A percentile compares a stretch with the other conserved stretches of the same genome.
phyloP scores from a whole-genome alignment of 805 yeast genomes.

The Monosporozyma aquatica region DNA sequence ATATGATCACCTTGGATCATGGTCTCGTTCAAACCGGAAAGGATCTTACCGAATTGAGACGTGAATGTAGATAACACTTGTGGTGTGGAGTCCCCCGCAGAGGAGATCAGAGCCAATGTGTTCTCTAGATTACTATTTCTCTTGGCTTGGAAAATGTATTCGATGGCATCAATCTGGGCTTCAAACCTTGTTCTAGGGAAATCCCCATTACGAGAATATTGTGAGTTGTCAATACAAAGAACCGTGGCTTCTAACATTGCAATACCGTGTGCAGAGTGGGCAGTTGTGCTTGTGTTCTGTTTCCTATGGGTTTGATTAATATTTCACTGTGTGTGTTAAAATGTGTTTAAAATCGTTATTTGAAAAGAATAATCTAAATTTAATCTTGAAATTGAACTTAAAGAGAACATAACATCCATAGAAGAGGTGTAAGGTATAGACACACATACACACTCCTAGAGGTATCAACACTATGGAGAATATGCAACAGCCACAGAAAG shows the following conservation, averaged over 20 bases:
- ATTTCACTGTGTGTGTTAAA: no score
- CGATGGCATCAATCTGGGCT: conserved; percentile 87
- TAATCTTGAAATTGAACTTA: no score
- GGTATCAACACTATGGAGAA: no score
- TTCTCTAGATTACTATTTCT: conserved; percentile 86
- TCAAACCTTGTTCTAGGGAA: conserved; percentile 80
- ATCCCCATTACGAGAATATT: conserved; percentile 93
- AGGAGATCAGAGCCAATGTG: conserved; percentile 83
- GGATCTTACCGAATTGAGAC: conserved; percentile 73
- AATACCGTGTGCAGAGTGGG: no score
- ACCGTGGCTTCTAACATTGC: conserved; percentile 80
- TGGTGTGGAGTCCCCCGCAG: conserved; percentile 72
- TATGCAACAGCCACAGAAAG: not conserved
- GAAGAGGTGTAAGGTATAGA: no score
- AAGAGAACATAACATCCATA: no score
- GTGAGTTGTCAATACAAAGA: conserved; percentile 92
- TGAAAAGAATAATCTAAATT: no score
- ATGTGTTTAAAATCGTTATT: no score
- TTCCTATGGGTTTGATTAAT: no score
- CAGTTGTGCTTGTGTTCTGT: no score
- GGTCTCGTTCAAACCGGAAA: conserved; percentile 75
- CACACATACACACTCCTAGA: no score
- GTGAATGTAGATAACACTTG: conserved; percentile 85
- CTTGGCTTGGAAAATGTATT: conserved; percentile 76
- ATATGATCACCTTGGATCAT: conserved; percentile 51